Evolutionary conservation across 2,329 filamentous ascomycete genomes (phyloP).

Genomic region (Xylaria sp.): DNA sequence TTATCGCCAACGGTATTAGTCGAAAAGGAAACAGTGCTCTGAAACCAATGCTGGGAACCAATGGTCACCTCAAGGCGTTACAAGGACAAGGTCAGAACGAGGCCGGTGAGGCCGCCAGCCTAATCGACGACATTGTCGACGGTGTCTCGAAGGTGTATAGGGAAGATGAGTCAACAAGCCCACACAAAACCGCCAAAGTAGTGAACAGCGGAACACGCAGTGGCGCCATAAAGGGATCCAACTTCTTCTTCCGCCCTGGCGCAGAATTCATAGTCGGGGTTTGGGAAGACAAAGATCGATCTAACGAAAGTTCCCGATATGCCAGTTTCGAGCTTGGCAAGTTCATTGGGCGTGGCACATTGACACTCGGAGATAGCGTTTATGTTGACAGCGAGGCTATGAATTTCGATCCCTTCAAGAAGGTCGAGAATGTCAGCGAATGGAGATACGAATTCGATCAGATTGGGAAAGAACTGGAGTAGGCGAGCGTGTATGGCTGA

Average conservation of each 20-base stretch:
- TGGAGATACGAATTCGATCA: slow-evolving; percentile 41
- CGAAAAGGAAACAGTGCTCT: not conserved
- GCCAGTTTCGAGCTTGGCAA: slow-evolving; percentile 28
- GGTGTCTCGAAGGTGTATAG: not conserved
- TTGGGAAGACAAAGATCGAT: slow-evolving; percentile 37
- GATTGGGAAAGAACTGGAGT: slow-evolving; percentile 39
- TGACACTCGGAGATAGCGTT: slow-evolving; percentile 38
- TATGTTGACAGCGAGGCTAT: slow-evolving; percentile 43
- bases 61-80: not conserved
- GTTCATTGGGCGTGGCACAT: slow-evolving; percentile 30
- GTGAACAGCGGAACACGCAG: slow-evolving; percentile 32
- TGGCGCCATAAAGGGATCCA: slow-evolving; percentile 24
- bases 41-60: not conserved
- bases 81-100: not conserved
- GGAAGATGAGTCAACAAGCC: slow-evolving; percentile 19
- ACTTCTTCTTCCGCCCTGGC: slow-evolving; percentile 44
- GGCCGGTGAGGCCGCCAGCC: not conserved
- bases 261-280: slow-evolving; percentile 39
- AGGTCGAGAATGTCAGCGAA: slow-evolving; percentile 37
- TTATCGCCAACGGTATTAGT: slow-evolving; percentile 23
- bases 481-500: no score
- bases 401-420: slow-evolving; percentile 43
- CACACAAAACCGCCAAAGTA: slow-evolving; percentile 13
- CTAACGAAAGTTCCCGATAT: slow-evolving; percentile 23
- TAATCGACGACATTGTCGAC: not conserved